phyloP scores from a whole-genome alignment of 2,329 filamentous ascomycete species.

The Aspergillus persii region DNA sequence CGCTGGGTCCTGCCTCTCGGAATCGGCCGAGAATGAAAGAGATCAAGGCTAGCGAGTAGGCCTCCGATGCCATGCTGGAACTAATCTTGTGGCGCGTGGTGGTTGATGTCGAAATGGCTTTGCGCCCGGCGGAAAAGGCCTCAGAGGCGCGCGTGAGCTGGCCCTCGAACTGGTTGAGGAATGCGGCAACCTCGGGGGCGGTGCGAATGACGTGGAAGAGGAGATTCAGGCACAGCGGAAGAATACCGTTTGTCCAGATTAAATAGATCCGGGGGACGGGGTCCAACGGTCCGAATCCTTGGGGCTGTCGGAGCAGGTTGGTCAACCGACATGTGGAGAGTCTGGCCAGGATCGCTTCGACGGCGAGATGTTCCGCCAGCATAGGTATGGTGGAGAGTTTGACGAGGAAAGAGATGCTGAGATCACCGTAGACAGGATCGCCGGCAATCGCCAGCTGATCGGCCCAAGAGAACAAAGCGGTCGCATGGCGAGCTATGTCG shows the following conservation, averaged over 20 bases:
- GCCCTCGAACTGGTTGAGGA: constrained; percentile 84
- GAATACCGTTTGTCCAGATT: constrained; percentile 84
- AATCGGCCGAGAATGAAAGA: constrained; percentile 68
- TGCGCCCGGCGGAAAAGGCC: constrained; percentile 59
- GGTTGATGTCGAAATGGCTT: constrained; percentile 44
- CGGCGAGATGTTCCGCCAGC: constrained; percentile 85
- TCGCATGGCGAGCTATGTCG: constrained; percentile 74
- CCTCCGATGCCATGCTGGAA: constrained; percentile 70
- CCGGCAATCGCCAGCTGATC: constrained; percentile 74
- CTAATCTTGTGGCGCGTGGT: constrained; percentile 63
- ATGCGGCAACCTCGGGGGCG: constrained; percentile 78
- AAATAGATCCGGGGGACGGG: constrained; percentile 73
- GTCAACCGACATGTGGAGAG: constrained; percentile 77
- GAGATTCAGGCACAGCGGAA: constrained; percentile 86
- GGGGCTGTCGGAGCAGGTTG: constrained; percentile 66
- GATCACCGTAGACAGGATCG: constrained; percentile 89
- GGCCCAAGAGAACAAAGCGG: constrained; percentile 89
- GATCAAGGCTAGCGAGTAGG: constrained; percentile 75
- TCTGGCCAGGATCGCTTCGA: constrained; percentile 77
- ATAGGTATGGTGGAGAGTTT: constrained; percentile 78
- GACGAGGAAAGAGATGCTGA: constrained; percentile 84
- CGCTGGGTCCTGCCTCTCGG: constrained; percentile 61
- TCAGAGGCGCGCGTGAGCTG: constrained; percentile 71
- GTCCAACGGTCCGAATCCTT: constrained; percentile 75
- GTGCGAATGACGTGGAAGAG: constrained; percentile 76